Conservation (phyloP, 1,284 basidiomycete genomes). For the Boletellus deceptivus region DNA sequence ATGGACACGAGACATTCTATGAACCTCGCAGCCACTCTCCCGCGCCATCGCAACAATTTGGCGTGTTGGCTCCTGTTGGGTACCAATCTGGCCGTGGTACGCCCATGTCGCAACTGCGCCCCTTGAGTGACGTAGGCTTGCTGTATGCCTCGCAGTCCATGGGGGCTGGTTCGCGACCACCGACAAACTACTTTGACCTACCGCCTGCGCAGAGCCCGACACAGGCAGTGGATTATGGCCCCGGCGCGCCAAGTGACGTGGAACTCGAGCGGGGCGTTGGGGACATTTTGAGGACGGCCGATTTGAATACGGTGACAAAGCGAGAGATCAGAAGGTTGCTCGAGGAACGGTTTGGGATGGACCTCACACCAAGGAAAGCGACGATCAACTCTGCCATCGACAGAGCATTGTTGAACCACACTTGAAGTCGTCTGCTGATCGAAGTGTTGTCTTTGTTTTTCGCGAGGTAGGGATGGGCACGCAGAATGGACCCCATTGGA, state of each 20-base stretch:
- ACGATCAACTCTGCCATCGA: conserved; percentile 74
- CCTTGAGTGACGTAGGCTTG: conserved; percentile 38
- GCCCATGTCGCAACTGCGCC: conserved; percentile 46
- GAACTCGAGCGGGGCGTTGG: conserved; percentile 75
- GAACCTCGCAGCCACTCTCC: conserved; percentile 69
- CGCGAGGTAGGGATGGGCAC: conserved; percentile 7
- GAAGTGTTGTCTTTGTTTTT: neutral
- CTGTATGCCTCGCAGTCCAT: conserved; percentile 58
- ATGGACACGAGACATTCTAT: conserved; percentile 81
- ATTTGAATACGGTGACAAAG: conserved; percentile 88
- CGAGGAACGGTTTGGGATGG: conserved; percentile 75
- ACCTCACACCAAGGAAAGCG: conserved; percentile 63
- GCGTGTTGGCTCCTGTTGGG: conserved; percentile 58
- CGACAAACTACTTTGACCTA: conserved; percentile 73
- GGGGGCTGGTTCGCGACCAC: conserved; percentile 62
- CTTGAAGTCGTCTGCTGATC: conserved; percentile 8
- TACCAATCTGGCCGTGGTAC: conserved; percentile 79
- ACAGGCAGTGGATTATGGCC: conserved; percentile 42
- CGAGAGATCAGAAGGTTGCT: conserved; percentile 81
- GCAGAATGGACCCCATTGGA: conserved; percentile 20
- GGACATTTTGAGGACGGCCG: conserved; percentile 69
- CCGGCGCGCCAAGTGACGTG: conserved; percentile 54
- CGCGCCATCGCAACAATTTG: conserved; percentile 57
- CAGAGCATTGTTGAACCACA: conserved; percentile 45
- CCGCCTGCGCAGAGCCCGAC: conserved; percentile 53